Evolutionary conservation across 2,329 filamentous ascomycete species (phyloP).

Genomic region (Epichloe festucae): DNA sequence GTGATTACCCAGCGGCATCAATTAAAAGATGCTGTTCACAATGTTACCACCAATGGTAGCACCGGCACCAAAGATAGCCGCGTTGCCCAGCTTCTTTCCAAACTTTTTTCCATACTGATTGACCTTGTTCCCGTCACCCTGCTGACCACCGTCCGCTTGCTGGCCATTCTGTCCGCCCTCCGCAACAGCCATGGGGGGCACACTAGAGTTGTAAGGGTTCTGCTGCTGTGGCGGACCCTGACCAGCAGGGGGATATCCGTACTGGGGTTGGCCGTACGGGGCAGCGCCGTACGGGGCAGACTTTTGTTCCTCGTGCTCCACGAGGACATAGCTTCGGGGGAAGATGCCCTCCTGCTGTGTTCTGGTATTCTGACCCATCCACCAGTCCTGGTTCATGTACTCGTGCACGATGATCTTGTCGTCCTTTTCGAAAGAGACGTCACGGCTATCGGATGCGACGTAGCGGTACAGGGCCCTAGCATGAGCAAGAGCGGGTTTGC

Average conservation of each 20-base stretch:
- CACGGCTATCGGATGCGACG: conserved; percentile 63
- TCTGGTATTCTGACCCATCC: conserved; percentile 76
- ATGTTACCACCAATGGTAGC: conserved; percentile 83
- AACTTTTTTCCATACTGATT: conserved; percentile 85
- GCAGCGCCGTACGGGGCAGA: conserved; percentile 18
- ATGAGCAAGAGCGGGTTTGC: conserved; percentile 51
- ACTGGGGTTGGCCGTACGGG: conserved; percentile 24
- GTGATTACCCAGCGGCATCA: not conserved
- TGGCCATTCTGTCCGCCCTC: conserved; percentile 32
- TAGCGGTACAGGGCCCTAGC: conserved; percentile 80
- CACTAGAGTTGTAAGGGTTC: conserved; percentile 54
- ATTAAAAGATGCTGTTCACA: conserved; percentile 78
- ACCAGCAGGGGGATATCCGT: conserved; percentile 14
- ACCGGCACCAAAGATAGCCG: conserved; percentile 83
- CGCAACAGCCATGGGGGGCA: conserved; percentile 67
- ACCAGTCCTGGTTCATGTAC: conserved; percentile 97
- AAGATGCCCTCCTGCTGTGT: conserved; percentile 86
- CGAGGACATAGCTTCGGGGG: conserved; percentile 78
- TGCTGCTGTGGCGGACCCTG: conserved; percentile 33
- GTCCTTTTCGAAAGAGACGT: conserved; percentile 67
- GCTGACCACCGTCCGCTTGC: conserved; percentile 22
- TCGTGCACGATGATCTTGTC: conserved; percentile 72
- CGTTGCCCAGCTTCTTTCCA: conserved; percentile 75
- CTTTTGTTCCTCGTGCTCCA: conserved; percentile 47
- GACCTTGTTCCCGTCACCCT: conserved; percentile 44